Base-by-base conservation (phyloP, 202 grass and related monocot species). In the Musa balbisiana region DNA sequence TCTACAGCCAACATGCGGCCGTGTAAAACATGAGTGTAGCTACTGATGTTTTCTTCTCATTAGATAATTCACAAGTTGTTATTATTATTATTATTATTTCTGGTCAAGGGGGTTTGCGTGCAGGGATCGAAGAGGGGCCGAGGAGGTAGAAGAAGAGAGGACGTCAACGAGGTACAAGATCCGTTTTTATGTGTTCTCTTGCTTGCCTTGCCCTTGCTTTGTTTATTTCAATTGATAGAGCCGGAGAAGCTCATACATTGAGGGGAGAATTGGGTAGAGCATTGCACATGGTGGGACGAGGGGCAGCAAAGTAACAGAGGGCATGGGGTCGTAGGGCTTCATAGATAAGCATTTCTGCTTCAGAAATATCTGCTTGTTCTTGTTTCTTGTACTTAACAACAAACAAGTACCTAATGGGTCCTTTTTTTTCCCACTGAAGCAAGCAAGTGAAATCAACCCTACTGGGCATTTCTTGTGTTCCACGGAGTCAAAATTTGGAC, bases 61-160 rank as follows among this genome's bases (percentile, higher is more conserved):
- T 17, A 70, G 16, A 12, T 17, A 43, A 19, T 8, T 3, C 15
- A 20, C 33, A 64, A 20, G 9, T 64, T 10, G 22, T 55, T 58
- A 51, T n/a, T 62, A 2, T 53, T 27, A 64, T 72, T 6, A 13
- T 43, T 64, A 72, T 69, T 64, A 52, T 83, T 78, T 52, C 51
- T 52, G 62, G 60, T 73, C 55, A 66, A 84, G 8, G 55, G 52
- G 43, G 25, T 80, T 84, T 84, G 82, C 76, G 82, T 84, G 82
- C 69, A 9, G 71, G 64, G 54, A 63, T 75, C 60, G 69, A 69
- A 60, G 17, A 72, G 65, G 53, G 67, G 29, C 17, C 12, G 67
- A 50, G 67, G 33, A 43, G 19, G 67, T 21, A 11, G 17, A 51
- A 70, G 51, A 70, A 3, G 11, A 6, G 17, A 49, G 76, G 76